These are phyloP conservation scores for Aspergillus ochraceoroseus DNA, from an alignment of 2,329 filamentous ascomycete species.

Conservation along the genomic window DNA sequence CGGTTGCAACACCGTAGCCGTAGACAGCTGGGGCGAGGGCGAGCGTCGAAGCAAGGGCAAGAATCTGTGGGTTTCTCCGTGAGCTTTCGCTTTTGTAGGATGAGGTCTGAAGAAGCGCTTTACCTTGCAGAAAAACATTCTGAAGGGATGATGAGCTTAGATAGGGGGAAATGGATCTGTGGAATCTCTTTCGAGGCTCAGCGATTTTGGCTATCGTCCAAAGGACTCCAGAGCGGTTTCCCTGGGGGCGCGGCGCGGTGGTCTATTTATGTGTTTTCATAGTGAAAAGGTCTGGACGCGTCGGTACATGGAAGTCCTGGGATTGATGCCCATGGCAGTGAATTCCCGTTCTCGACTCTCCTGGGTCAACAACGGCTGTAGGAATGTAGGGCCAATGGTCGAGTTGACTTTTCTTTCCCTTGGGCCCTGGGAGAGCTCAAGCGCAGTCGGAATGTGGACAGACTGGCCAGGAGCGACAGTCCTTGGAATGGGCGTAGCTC, in stretches of 20 bases:
- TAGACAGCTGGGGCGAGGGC: constrained; percentile 16
- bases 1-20: constrained; percentile 14
- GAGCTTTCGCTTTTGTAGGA: too few relatives aligned
- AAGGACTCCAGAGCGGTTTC: too few relatives aligned
- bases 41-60: constrained; percentile 16
- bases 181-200: too few relatives aligned
- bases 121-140: constrained; percentile 17
- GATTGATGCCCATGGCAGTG: neutral
- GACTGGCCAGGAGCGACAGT: too few relatives aligned
- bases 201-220: too few relatives aligned
- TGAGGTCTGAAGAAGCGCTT: neutral
- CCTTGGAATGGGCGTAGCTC: too few relatives aligned
- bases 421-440: too few relatives aligned
- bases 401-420: too few relatives aligned
- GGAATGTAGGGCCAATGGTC: constrained; percentile 8
- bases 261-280: neutral
- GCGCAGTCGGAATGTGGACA: too few relatives aligned
- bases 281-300: neutral
- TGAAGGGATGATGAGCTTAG: too few relatives aligned
- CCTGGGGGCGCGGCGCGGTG: too few relatives aligned
- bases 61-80: constrained; percentile 9
- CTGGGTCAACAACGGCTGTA: neutral
- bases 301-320: neutral
- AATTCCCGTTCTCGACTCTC: neutral
- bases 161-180: too few relatives aligned